Evolutionary conservation across 352 stramenopile species (phyloP), one percentile per base, ranked within the genome.

Genomic region (Phytopythium ostracodes): DNA sequence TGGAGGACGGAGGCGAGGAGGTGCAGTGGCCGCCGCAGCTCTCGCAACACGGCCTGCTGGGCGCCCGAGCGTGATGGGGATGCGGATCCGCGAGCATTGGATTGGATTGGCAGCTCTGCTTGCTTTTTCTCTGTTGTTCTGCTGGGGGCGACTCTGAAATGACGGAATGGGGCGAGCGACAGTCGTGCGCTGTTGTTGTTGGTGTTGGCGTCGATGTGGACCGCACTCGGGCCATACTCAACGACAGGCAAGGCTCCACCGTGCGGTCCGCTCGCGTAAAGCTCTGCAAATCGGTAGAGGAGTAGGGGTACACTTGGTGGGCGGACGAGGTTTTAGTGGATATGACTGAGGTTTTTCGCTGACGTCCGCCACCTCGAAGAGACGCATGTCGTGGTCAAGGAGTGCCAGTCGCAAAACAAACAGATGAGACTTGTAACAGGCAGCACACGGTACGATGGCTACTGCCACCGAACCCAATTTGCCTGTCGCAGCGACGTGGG

Each of bases 21-120:
- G 12, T n/a, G 70, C 50, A 82, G 67, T 68, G 76, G 79, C 40
- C 75, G 67, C 42, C 73, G 74, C 63, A 46, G 53, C 58, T 70
- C 56, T 33, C 81, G 72, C 38, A 85, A 70, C 56, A 68, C 64
- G 29, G 71, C 66, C 35, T 84, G 64, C 17, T 81, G 69, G 46
- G 76, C 70, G 56, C 68, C n/a, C 43, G 14, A 4, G 46, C 3
- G 24, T 14, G 46, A 6, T 35, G 24, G 20, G 42, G 7, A 12
- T 49, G 42, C 42, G 15, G 14, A 6, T 49, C 20, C 20, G 42
- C 42, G 42, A 49, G 20, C 46, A 52, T 52, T 52, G 46, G 4
- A 51, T 8, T 7, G n/a, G n/a, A 11, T 31, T 1, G 33, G n/a
- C 43, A n/a, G n/a, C n/a, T n/a, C n/a, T n/a, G 64, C 57, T 59